Percentiles rank a stretch among this genome's conserved stretches.
Evolutionary conservation across 176 grass and related monocot genomes (phyloP).

Genomic region (Eleusine indica): DNA sequence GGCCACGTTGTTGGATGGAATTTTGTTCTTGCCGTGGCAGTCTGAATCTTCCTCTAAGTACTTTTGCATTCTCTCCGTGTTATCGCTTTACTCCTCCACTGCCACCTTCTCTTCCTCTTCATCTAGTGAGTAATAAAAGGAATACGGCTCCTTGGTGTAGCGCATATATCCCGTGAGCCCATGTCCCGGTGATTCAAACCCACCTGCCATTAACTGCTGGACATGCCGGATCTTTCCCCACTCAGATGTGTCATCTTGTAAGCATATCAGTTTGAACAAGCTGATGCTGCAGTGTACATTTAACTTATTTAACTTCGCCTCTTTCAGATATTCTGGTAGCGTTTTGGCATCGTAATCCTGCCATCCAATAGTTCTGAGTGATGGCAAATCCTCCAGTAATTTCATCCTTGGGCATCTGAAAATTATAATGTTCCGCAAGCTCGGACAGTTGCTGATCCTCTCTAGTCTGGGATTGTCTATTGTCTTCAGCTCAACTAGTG

Average conservation of each 20-base stretch:
- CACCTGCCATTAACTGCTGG: background rate
- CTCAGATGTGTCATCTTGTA: background rate
- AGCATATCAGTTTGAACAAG: constrained; percentile 28
- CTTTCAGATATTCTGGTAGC: background rate
- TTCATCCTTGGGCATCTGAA: fast-evolving
- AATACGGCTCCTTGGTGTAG: constrained; percentile 28
- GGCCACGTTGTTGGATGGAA: too few species aligned
- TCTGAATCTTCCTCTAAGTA: too few species aligned
- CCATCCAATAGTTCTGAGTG: background rate
- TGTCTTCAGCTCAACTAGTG: background rate
- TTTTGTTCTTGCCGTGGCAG: too few species aligned
- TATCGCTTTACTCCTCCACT: too few species aligned
- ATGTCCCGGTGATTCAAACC: too few species aligned
- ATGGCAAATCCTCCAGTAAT: background rate
- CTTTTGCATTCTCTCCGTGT: too few species aligned
- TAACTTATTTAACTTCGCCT: background rate
- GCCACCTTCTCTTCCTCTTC: too few species aligned
- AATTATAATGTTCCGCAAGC: background rate
- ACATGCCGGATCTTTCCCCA: constrained; percentile 21
- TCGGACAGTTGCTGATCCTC: background rate
- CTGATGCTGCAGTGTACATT: background rate
- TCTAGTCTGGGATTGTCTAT: background rate
- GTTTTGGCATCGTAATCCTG: background rate
- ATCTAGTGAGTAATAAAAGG: too few species aligned
- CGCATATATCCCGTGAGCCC: background rate